Conservation (phyloP, 2,329 filamentous ascomycete species). For the Cercospora sesami region DNA sequence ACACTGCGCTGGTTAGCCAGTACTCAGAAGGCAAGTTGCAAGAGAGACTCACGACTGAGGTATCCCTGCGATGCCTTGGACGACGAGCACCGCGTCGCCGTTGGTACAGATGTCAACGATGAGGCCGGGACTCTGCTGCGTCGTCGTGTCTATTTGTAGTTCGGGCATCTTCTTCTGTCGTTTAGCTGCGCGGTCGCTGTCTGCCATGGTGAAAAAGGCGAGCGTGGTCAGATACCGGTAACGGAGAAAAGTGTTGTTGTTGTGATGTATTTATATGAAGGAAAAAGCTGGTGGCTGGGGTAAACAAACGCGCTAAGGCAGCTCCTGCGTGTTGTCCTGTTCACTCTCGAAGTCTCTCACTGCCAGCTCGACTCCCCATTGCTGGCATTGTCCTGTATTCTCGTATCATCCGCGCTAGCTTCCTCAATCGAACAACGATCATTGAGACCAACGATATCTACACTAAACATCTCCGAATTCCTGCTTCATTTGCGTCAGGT, state of each 20-base stretch:
- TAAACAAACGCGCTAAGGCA: not conserved
- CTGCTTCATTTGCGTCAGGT: not conserved
- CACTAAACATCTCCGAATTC: not conserved
- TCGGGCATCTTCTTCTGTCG: slow-evolving; percentile 17
- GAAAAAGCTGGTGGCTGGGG: not conserved
- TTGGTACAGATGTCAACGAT: slow-evolving; percentile 18
- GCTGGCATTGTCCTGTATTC: not conserved
- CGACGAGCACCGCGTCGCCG: slow-evolving; percentile 24
- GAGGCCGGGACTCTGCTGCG: not conserved
- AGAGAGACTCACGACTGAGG: slow-evolving; percentile 9
- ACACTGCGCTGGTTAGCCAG: slow-evolving; percentile 11
- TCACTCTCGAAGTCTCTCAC: not conserved
- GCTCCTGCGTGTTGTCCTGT: not conserved
- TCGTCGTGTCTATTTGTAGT: slow-evolving; percentile 1
- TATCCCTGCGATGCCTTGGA: slow-evolving; percentile 17
- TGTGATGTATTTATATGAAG: not conserved
- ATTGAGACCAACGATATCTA: not conserved
- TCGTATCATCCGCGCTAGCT: not conserved
- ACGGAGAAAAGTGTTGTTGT: not conserved
- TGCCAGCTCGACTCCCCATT: not conserved
- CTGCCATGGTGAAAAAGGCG: slow-evolving; percentile 6
- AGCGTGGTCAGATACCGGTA: not conserved
- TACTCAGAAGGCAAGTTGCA: no score
- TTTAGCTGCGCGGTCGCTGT: slow-evolving; percentile 20
- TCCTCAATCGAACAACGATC: not conserved